phyloP scores from a whole-genome alignment of 352 stramenopile genomes.

The Phytophthora fragariae region DNA sequence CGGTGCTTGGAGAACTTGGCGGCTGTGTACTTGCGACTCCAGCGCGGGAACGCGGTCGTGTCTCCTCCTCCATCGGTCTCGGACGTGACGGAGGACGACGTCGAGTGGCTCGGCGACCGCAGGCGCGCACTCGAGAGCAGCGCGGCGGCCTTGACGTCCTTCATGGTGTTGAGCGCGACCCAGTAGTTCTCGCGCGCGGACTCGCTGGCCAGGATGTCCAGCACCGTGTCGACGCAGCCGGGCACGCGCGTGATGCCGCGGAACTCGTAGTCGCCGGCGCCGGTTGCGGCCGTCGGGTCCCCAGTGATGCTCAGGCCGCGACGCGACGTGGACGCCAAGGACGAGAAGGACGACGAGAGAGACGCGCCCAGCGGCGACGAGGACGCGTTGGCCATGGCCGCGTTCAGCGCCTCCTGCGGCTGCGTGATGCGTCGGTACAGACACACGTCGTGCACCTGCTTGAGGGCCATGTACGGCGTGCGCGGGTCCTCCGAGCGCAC shows the following conservation, averaged over 20 bases:
- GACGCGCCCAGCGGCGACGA: conserved; percentile 17
- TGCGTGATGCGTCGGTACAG: conserved; percentile 62
- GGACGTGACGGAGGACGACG: conserved; percentile 45
- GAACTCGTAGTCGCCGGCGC: conserved; percentile 59
- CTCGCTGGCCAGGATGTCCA: conserved; percentile 66
- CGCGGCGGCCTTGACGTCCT: conserved; percentile 59
- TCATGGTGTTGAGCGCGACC: conserved; percentile 74
- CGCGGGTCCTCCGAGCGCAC: conserved; percentile 60
- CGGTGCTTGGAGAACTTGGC: conserved; percentile 69
- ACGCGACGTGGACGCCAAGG: conserved; percentile 33
- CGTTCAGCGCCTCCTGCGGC: conserved; percentile 21
- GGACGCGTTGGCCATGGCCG: conserved; percentile 13
- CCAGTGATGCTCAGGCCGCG: conserved; percentile 27
- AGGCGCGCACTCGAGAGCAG: conserved; percentile 52
- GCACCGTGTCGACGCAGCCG: conserved; percentile 60
- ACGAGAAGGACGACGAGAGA: conserved; percentile 40
- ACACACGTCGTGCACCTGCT: conserved; percentile 71
- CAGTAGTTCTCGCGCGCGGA: conserved; percentile 75
- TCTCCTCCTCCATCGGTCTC: conserved; percentile 28
- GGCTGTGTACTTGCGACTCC: conserved; percentile 73
- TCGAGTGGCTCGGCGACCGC: conserved; percentile 37
- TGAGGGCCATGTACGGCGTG: conserved; percentile 57
- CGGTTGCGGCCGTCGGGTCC: conserved; percentile 6
- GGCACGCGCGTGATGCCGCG: conserved; percentile 73
- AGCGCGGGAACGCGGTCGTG: conserved; percentile 59